Evolutionary conservation across 2,329 filamentous ascomycete genomes (phyloP), one percentile per base, ranked within the genome.

Genomic region (Scolecobasidium constrictum): DNA sequence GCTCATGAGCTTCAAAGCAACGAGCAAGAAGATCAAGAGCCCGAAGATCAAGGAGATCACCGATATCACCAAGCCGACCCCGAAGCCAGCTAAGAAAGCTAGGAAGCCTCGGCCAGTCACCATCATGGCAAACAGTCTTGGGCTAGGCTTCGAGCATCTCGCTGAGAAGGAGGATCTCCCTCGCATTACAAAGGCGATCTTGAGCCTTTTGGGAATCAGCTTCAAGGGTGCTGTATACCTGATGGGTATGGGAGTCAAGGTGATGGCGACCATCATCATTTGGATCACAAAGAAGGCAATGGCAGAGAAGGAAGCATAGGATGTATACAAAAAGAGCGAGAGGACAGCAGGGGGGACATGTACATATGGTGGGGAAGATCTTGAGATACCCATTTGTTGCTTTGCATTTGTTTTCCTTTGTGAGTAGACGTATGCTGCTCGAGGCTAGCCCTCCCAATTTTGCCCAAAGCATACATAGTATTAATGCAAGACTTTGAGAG

Each of bases 111-210:
- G 28, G 43, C 17, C 47, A 35, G 39, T 43, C 40, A 33, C 18
- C 6, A 18, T 38, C 6, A 11, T 44, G 42, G 19, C 38, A 18
- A 41, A 31, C 19, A 41, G 38, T 16, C 21, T 41, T 4, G 40
- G 40, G 2, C 12, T 42, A 2, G 42, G 42, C 3, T 13, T 44
- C 12, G 42, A 44, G 12, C 43, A 41, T 36, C 17, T 40, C n/a
- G 33, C 22, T 11, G 39, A 44, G 7, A 34, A 41, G n/a, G 43
- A 45, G 9, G 43, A 45, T 26, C 13, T 45, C 13, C 43, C 43
- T 11, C 17, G 43, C 2, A 20, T 45, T 12, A 45, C 43, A 3
- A 40, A 37, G 26, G 38, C 21, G 7, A 42, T 45, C 21, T 22
- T 45, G 28, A 40, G 28, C 19, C 9, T 45, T 4, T 26, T 45